Evolutionary conservation across 2,329 filamentous ascomycete genomes (phyloP).

Genomic region (Sclerotinia subarctica): DNA sequence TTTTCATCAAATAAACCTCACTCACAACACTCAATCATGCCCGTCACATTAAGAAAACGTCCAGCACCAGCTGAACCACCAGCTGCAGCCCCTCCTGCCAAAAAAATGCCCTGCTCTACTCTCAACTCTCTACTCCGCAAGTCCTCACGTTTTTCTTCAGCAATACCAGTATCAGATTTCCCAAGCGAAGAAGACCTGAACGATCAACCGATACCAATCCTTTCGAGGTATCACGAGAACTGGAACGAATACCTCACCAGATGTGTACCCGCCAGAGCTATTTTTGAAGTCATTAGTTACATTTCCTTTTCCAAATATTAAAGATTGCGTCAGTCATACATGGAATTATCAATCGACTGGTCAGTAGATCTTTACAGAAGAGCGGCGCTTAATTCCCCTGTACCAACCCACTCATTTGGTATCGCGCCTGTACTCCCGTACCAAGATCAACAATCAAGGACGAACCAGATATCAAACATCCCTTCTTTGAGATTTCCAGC

Average conservation of each 20-base stretch:
- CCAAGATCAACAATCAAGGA: neutral
- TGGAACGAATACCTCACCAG: neutral
- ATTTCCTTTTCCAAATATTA: neutral
- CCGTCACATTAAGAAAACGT: too few species aligned
- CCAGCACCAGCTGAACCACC: too few species aligned
- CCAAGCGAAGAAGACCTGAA: neutral
- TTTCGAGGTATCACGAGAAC: neutral
- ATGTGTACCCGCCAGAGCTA: neutral
- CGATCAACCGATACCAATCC: neutral
- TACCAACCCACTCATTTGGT: neutral
- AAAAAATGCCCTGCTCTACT: too few species aligned
- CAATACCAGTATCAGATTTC: neutral
- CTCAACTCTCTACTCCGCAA: too few species aligned
- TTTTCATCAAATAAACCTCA: too few species aligned
- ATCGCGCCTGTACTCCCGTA: neutral
- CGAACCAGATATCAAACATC: slow-evolving; percentile 7
- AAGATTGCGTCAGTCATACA: neutral
- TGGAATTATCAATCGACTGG: slow-evolving; percentile 5
- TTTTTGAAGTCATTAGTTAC: neutral
- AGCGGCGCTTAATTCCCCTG: slow-evolving; percentile 10
- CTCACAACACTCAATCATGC: too few species aligned
- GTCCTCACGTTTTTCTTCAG: neutral
- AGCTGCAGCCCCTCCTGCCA: too few species aligned
- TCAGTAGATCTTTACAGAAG: neutral
- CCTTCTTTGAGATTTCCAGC: neutral